Conservation (phyloP, 1,284 basidiomycete species). For the Butyriboletus regius region DNA sequence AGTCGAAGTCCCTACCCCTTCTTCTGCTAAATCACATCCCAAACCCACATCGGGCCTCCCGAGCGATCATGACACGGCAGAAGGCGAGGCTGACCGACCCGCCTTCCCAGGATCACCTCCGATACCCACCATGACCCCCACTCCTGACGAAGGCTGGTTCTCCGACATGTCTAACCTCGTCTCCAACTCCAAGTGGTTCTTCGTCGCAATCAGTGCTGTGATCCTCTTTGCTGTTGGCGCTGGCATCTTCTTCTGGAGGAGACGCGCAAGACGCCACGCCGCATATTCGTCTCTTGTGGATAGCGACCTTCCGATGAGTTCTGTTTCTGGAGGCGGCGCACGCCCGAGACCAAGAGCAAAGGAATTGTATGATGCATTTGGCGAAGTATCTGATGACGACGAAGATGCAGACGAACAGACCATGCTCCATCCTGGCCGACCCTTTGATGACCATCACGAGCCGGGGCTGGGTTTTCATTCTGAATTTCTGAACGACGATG, state of each 20-base stretch:
- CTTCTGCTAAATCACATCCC: constrained; percentile 55
- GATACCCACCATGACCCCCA: constrained; percentile 42
- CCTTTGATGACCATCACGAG: constrained; percentile 19
- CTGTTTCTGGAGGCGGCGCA: constrained; percentile 40
- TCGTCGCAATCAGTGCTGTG: constrained; percentile 66
- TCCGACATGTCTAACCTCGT: constrained; percentile 71
- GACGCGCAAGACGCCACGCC: constrained; percentile 44
- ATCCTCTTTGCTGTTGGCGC: constrained; percentile 62
- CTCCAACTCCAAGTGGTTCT: constrained; percentile 77
- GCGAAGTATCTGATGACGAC: constrained; percentile 72
- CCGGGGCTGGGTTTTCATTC: constrained; percentile 48
- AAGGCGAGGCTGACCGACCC: constrained; percentile 63
- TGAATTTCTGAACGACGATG: constrained; percentile 62
- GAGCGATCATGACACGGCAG: constrained; percentile 66
- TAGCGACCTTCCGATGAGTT: constrained; percentile 70
- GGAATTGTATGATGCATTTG: constrained; percentile 88
- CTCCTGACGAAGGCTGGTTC: constrained; percentile 82
- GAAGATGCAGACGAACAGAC: constrained; percentile 66
- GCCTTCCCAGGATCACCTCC: constrained; percentile 48
- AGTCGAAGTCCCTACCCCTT: constrained; percentile 35
- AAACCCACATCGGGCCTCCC: constrained; percentile 89
- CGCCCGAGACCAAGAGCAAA: constrained; percentile 51
- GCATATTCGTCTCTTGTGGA: constrained; percentile 66
- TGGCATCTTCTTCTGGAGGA: constrained; percentile 65
- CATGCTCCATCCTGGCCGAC: constrained; percentile 36